Base-by-base conservation (phyloP, 768 basidiomycete species). In the Amanita polypyramis region DNA sequence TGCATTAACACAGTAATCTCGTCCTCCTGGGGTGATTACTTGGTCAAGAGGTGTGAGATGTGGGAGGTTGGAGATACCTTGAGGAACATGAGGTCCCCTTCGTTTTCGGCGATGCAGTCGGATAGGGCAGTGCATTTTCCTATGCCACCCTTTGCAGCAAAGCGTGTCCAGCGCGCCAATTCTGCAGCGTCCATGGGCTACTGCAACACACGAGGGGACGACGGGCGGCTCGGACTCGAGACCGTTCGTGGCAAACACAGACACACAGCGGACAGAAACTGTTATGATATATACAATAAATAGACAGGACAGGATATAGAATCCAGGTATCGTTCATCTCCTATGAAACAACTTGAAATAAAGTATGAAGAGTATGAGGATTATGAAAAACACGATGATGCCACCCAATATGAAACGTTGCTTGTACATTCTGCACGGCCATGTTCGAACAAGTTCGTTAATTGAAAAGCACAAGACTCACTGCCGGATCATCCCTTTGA, bases 401-500 rank as follows among this genome's bases (percentile, higher is more conserved):
- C 69, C 79, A 34, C 69, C 80, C 7, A 89, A 83, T 32, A 93
- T 73, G 51, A 89, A 70, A 39, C 85, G 82, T 54, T 97, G 92
- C 60, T 89, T 86, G 62, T 94, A 85, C 87, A 92, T 92, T 64
- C 93, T 95, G 45, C 2, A 45, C 54, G 37, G 37, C 37, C 14
- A 38, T 19, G 29, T 20, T 51, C 23, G 27, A 47, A 37, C 49
- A 29, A 36, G 9, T 10, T 48, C 17, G 8, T 5, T 2, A n/a
- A 3, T 27, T 37, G 40, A 33, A 2, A 12, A 35, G 17, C 25
- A 52, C 34, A 27, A 34, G 34, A 74, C 83, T 59, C 55, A 94
- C 94, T 88, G 81, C 60, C 79, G 70, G 38, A 95, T 83, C 93
- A 96, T 96, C 63, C 84, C 86, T 71, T 82, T 91, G 34, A 97